phyloP scores from a whole-genome alignment of 257 asterid species.

The Haberlea rhodopensis region DNA sequence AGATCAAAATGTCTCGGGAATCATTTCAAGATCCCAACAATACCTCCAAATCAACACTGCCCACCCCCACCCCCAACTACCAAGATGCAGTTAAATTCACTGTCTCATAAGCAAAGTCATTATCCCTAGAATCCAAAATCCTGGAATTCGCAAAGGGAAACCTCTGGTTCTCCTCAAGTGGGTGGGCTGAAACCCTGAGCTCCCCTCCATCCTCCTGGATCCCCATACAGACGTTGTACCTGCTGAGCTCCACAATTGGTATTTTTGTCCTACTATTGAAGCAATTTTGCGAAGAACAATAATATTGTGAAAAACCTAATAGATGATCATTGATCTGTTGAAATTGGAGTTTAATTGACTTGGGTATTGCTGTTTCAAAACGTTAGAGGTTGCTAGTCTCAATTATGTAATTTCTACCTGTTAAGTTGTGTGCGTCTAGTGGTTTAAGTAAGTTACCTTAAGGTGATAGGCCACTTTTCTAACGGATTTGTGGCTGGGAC shows the following conservation, averaged over 20 bases:
- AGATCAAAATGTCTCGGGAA: conserved; percentile 32
- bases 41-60: conserved; percentile 84
- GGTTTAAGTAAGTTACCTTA: conserved; percentile 4
- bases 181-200: conserved; percentile 61
- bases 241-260: conserved; percentile 56
- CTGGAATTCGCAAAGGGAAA: conserved; percentile 62
- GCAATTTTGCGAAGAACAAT: background rate
- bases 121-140: conserved; percentile 51
- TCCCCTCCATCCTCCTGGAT: conserved; percentile 85
- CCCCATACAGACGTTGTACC: conserved; percentile 98
- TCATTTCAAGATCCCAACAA: conserved; percentile 74
- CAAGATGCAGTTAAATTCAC: conserved; percentile 63
- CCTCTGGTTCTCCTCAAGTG: conserved; percentile 76
- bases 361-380: background rate
- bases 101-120: conserved; percentile 60
- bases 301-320: background rate
- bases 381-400: background rate
- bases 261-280: conserved; percentile 17
- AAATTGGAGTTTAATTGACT: background rate
- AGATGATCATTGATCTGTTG: background rate
- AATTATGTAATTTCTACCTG: background rate
- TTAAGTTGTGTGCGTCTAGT: background rate
- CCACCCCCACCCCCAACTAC: conserved; percentile 81
- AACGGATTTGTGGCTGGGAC: conserved; percentile 42
- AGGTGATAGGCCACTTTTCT: conserved; percentile 26